phyloP scores from a whole-genome alignment of 2,329 filamentous ascomycete genomes.

The Thielaviopsis ethacetica region DNA sequence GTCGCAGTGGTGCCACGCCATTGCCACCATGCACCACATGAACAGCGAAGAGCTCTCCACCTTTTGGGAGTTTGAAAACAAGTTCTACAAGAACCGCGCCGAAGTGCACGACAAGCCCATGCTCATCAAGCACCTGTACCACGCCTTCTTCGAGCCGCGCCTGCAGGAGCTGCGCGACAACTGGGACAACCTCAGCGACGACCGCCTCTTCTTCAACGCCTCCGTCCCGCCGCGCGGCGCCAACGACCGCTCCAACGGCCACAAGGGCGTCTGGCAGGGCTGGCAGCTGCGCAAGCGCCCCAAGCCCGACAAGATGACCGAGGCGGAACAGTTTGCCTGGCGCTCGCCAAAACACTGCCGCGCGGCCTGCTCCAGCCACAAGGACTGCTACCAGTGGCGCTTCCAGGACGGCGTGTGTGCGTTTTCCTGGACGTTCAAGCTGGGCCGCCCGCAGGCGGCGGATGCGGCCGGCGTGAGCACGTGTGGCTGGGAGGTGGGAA shows the following conservation, averaged over 20 bases:
- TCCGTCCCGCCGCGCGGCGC: background rate
- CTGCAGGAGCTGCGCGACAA: conserved; percentile 25
- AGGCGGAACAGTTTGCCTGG: conserved; percentile 26
- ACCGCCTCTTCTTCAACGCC: conserved; percentile 22
- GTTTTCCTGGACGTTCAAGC: conserved; percentile 20
- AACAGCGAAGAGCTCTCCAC: conserved; percentile 31
- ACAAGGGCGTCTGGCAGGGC: conserved; percentile 19
- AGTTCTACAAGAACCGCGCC: conserved; percentile 18
- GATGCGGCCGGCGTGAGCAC: conserved; percentile 18
- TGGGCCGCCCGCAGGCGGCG: conserved; percentile 23
- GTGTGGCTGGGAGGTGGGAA: conserved; percentile 27
- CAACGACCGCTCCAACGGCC: conserved; percentile 16
- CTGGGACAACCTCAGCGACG: conserved; percentile 38
- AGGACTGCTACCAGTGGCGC: conserved; percentile 26
- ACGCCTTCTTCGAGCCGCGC: conserved; percentile 26
- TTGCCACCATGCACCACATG: conserved; percentile 40
- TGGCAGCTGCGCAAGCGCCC: conserved; percentile 15
- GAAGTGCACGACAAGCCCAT: conserved; percentile 17
- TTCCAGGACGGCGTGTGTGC: conserved; percentile 25
- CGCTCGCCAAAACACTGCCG: conserved; percentile 26
- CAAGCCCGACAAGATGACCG: conserved; percentile 20
- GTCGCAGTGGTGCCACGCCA: conserved; percentile 37
- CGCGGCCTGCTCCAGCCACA: conserved; percentile 24
- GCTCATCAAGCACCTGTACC: conserved; percentile 31
- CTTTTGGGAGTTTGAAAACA: conserved; percentile 35